phyloP scores from a whole-genome alignment of 495 filamentous ascomycete genomes.

The Evernia prunastri region DNA sequence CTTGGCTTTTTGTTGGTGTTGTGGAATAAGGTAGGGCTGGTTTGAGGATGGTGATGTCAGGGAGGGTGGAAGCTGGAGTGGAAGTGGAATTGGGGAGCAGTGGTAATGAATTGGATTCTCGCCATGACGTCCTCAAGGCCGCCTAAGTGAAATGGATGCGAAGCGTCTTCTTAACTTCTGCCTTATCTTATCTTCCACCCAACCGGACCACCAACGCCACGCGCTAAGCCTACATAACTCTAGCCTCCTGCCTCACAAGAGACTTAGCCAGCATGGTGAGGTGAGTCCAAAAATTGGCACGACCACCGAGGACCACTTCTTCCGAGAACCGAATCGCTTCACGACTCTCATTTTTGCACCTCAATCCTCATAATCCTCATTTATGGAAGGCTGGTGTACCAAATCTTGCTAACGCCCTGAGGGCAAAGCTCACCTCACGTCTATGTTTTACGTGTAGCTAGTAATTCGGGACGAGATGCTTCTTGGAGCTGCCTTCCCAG shows the following conservation, averaged over 20 bases:
- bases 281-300: background rate
- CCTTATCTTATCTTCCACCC: constrained; percentile 2
- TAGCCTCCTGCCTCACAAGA: background rate
- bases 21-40: background rate
- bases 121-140: constrained; percentile 19
- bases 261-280: background rate
- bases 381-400: background rate
- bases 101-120: background rate
- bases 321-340: too few species aligned
- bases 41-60: background rate
- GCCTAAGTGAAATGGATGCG: too few species aligned
- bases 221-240: too few species aligned
- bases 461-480: background rate
- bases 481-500: background rate
- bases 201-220: too few species aligned
- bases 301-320: background rate
- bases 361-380: too few species aligned
- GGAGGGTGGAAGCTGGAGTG: too few species aligned
- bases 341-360: too few species aligned
- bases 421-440: background rate
- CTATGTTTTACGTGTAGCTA: background rate
- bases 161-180: too few species aligned
- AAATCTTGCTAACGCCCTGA: background rate
- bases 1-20: background rate
- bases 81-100: background rate